A percentile compares a stretch with the other conserved stretches of the same genome.
phyloP scores from a whole-genome alignment of 805 yeast species.

The Monosporozyma aerobia region DNA sequence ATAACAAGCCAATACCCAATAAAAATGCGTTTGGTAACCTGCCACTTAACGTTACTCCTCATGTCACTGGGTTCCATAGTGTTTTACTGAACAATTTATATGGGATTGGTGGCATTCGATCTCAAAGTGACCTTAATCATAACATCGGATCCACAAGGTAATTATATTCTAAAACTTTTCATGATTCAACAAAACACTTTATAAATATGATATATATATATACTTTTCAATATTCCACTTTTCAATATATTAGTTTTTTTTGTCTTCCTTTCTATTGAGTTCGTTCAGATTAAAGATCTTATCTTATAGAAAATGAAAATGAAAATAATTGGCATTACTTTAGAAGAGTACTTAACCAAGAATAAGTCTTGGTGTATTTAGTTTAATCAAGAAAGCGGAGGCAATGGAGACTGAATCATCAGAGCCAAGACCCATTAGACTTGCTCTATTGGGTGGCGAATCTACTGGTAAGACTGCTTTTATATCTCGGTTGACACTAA shows the following conservation, averaged over 20 bases:
- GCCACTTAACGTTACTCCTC: not conserved
- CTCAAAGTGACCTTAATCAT: not conserved
- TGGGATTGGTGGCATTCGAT: slow-evolving; percentile 3
- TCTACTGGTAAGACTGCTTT: slow-evolving; percentile 54
- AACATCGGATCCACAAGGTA: not conserved
- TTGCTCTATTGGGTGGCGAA: slow-evolving; percentile 54
- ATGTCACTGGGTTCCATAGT: slow-evolving; percentile 7
- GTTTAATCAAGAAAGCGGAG: not conserved
- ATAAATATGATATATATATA: not conserved
- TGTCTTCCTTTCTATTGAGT: too few species aligned
- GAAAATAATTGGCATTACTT: too few species aligned
- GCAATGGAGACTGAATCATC: not conserved
- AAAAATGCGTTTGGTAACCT: not conserved
- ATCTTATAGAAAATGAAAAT: too few species aligned
- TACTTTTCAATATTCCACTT: not conserved
- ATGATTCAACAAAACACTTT: not conserved
- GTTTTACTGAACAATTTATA: slow-evolving; percentile 7
- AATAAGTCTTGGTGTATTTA: not conserved
- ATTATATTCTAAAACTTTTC: not conserved
- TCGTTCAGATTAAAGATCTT: too few species aligned
- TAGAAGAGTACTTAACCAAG: too few species aligned
- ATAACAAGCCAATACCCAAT: not conserved
- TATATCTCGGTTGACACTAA: slow-evolving; percentile 40
- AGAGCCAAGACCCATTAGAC: slow-evolving; percentile 38
- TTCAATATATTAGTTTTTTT: too few species aligned